Evolutionary conservation across 306 rosid species (phyloP).

Genomic region (Casuarina cunninghamiana): DNA sequence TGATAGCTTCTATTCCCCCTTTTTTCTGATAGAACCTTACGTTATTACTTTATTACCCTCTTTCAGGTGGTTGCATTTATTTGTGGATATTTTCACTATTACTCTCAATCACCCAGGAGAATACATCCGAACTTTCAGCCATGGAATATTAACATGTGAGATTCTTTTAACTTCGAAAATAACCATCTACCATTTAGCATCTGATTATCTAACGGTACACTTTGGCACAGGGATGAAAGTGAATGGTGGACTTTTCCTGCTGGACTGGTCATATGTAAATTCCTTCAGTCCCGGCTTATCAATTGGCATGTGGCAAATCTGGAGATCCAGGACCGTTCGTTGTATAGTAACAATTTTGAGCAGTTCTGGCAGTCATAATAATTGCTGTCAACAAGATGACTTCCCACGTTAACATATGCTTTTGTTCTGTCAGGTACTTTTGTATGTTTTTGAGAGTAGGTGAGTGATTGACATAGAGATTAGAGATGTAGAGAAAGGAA

Average conservation of each 20-base stretch:
- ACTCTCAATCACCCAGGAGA: constrained; percentile 55
- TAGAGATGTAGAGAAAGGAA: constrained; percentile 48
- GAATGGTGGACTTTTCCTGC: constrained; percentile 98
- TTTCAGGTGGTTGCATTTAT: constrained; percentile 86
- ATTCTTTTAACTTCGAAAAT: constrained; percentile 16
- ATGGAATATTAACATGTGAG: constrained; percentile 84
- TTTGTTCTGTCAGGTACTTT: constrained; percentile 30
- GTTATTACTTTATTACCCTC: neutral
- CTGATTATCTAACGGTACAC: constrained; percentile 10
- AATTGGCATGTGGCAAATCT: constrained; percentile 98
- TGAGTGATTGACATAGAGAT: constrained; percentile 61
- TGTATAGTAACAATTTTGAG: constrained; percentile 93
- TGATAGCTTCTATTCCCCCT: neutral
- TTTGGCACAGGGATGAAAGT: constrained; percentile 84
- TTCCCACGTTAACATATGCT: constrained; percentile 44
- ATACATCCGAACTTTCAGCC: constrained; percentile 67
- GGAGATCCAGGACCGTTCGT: constrained; percentile 98
- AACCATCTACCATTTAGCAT: neutral
- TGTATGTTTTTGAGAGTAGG: constrained; percentile 44
- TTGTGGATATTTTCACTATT: constrained; percentile 85
- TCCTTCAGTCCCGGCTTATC: constrained; percentile 83
- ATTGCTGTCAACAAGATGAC: constrained; percentile 27
- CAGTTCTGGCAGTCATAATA: constrained; percentile 95
- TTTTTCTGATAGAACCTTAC: neutral
- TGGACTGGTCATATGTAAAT: constrained; percentile 84